A percentile compares a stretch with the other conserved stretches of the same genome.
Evolutionary conservation across 192 early-diverging fungal genomes (phyloP).

Genomic region (Coemansia sp.): DNA sequence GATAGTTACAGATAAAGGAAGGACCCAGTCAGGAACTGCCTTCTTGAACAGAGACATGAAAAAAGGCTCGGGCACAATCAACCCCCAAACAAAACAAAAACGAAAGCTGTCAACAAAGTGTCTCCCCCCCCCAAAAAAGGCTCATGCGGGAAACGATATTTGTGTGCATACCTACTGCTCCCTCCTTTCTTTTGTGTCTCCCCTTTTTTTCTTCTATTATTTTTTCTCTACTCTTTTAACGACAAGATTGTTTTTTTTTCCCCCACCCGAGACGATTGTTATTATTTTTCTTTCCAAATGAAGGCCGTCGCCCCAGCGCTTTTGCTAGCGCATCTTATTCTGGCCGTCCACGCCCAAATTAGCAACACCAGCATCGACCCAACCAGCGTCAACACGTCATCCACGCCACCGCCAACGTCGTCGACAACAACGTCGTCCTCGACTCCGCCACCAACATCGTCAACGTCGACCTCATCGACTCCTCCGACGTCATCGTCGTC

Average conservation of each 20-base stretch:
- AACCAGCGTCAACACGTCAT: neutral
- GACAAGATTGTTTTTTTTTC: no score
- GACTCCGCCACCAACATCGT: neutral
- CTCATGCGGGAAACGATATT: neutral
- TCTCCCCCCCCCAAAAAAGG: neutral
- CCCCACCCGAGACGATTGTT: no score
- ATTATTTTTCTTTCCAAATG: no score
- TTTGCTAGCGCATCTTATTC: neutral
- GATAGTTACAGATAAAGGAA: no score
- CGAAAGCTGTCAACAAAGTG: neutral
- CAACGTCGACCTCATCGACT: neutral
- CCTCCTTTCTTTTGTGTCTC: neutral
- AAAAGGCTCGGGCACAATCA: neutral
- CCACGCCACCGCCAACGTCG: neutral
- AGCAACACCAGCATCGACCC: neutral
- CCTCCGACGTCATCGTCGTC: neutral
- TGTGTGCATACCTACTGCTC: neutral
- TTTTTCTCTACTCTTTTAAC: neutral
- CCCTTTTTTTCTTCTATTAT: slow-evolving; percentile 1
- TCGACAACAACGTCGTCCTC: neutral
- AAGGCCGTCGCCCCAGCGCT: neutral
- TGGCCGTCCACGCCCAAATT: neutral
- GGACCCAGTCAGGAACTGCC: neutral
- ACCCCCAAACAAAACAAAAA: neutral
- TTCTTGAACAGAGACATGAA: neutral